Conservation (phyloP, 2,329 filamentous ascomycete genomes). For the Trichoderma koningii region DNA sequence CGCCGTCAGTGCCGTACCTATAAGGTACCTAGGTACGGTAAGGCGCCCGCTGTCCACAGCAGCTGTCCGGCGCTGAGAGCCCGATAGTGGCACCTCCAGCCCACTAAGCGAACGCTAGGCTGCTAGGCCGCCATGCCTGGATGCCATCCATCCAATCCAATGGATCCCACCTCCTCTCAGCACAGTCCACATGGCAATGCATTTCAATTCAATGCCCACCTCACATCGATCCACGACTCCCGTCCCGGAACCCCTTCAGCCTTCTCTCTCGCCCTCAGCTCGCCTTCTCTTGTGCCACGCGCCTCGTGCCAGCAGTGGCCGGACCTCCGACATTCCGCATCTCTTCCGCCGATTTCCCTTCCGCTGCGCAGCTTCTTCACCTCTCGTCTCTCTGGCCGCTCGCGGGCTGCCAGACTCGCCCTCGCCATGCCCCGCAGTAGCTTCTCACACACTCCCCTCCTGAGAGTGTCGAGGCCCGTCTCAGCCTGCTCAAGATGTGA, state of each 20-base stretch:
- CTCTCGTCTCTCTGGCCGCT: background rate
- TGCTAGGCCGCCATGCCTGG: conserved; percentile 16
- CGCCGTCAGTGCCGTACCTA: too few species aligned
- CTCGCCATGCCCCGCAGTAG: conserved; percentile 49
- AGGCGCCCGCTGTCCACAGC: background rate
- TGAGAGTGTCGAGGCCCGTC: conserved; percentile 76
- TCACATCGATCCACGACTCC: too few species aligned
- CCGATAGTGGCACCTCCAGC: conserved; percentile 5
- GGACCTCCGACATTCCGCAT: background rate
- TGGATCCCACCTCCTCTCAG: too few species aligned
- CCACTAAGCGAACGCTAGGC: conserved; percentile 6
- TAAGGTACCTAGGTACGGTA: too few species aligned
- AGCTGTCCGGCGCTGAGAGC: conserved; percentile 8
- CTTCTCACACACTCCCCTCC: conserved; percentile 58
- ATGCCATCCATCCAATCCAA: too few species aligned
- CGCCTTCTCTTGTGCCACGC: too few species aligned
- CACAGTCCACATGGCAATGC: too few species aligned
- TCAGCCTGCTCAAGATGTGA: conserved; percentile 77
- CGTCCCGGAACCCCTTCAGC: conserved; percentile 1
- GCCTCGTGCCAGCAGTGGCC: background rate
- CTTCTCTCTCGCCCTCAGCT: background rate
- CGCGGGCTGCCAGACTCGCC: conserved; percentile 12
- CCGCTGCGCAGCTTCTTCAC: background rate
- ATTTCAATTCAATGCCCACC: too few species aligned
- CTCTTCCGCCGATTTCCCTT: background rate